Base-by-base conservation (phyloP, 208 protist genomes). In the Leishmania tropica region DNA sequence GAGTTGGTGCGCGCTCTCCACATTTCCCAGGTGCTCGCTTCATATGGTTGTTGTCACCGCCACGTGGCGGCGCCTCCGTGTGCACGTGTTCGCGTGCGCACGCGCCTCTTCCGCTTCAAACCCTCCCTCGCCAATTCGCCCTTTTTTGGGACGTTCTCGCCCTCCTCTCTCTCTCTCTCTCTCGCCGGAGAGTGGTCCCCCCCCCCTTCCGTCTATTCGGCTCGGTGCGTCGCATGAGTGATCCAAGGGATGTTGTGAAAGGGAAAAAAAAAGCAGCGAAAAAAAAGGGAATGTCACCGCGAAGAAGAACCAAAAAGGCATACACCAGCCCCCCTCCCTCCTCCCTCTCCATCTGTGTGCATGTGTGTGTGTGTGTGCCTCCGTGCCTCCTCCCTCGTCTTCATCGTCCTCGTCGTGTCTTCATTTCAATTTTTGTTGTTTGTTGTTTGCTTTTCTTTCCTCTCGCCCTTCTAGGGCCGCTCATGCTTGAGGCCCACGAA, bases 401-500 rank as follows among this genome's bases (percentile, higher is more conserved):
- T 48, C 45, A 48, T 48, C 8, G 5, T 48, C 45, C n/a, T 31
- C 58, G 58, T 31, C 10, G n/a, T 31, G 13, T 4, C 6, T 13
- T 13, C 45, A 13, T 48, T 48, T 48, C 45, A 11, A 8, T 48
- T 48, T 48, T 24, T 72, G 40, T 51, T 48, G 0, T 19, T 15
- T 28, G 2, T 11, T 72, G 31, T 40, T 72, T 45, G 24, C 24
- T 19, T 47, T 72, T 72, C 3, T 1, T 51, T n/a, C 3, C 5
- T 72, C 42, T 31, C 21, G 19, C 28, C 51, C 54, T 28, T 65
- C 15, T 35, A 65, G 13, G 19, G 7, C 51, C 37, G 19, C 56
- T 78, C 19, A n/a, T 40, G 75, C 75, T 78, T 78, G 75, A 78
- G 75, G 75, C 40, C 75, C 75, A 78, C 75, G 56, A 65, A 65